Evolutionary conservation across 2,329 filamentous ascomycete species (phyloP).

Genomic region (Domatiomyces globalis): DNA sequence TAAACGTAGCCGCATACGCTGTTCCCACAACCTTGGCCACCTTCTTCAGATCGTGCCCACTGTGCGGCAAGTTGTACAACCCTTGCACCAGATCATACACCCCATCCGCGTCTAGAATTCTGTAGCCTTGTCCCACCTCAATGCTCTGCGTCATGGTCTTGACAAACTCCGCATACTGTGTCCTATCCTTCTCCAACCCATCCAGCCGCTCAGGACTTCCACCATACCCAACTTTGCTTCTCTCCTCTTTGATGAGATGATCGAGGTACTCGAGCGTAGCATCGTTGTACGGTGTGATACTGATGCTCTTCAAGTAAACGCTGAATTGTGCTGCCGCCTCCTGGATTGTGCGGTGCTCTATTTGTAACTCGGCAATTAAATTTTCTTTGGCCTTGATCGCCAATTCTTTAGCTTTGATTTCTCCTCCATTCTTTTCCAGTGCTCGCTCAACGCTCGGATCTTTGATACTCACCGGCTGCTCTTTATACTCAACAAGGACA

Average conservation of each 20-base stretch:
- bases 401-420: slow-evolving; percentile 17
- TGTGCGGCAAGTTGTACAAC: slow-evolving; percentile 19
- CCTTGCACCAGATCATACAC: slow-evolving; percentile 15
- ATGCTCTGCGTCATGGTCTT: slow-evolving; percentile 15
- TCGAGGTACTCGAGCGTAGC: slow-evolving; percentile 28
- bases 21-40: slow-evolving; percentile 10
- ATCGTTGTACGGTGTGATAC: slow-evolving; percentile 30
- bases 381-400: slow-evolving; percentile 18
- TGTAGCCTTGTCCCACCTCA: slow-evolving; percentile 3
- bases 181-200: slow-evolving; percentile 3
- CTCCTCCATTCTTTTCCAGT: slow-evolving; percentile 17
- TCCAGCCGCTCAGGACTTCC: slow-evolving; percentile 17
- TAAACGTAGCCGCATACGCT: slow-evolving; percentile 15
- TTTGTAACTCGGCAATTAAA: slow-evolving; percentile 20
- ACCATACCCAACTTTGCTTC: slow-evolving; percentile 22
- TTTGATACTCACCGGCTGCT: slow-evolving; percentile 15
- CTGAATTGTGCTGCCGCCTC: slow-evolving; percentile 26
- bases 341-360: slow-evolving; percentile 23
- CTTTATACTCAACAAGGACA: slow-evolving; percentile 21
- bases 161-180: slow-evolving; percentile 8
- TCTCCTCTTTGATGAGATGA: slow-evolving; percentile 26
- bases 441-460: slow-evolving; percentile 19
- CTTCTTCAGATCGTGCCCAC: slow-evolving; percentile 14
- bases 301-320: slow-evolving; percentile 27
- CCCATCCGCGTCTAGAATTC: slow-evolving; percentile 4